phyloP scores from a whole-genome alignment of 2,329 filamentous ascomycete species.

The Aplosporella prunicola region DNA sequence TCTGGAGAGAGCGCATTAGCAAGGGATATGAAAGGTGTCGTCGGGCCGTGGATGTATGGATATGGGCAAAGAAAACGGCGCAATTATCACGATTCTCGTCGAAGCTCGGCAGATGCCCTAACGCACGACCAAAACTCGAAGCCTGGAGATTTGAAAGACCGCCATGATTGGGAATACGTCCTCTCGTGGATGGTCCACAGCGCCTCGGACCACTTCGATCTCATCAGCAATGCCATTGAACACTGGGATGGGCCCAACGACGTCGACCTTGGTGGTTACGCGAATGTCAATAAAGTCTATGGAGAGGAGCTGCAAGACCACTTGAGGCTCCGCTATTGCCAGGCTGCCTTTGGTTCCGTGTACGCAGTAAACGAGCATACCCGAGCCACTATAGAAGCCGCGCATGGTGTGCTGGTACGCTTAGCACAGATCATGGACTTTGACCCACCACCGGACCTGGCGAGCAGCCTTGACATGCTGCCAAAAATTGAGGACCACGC shows the following conservation, averaged over 20 bases:
- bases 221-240: constrained; percentile 54
- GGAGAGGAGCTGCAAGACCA: constrained; percentile 48
- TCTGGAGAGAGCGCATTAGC: constrained; percentile 32
- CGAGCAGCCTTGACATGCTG: constrained; percentile 31
- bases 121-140: constrained; percentile 15
- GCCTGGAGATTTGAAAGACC: not conserved
- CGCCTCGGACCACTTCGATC: constrained; percentile 50
- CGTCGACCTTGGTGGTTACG: constrained; percentile 55
- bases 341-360: constrained; percentile 56
- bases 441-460: constrained; percentile 44
- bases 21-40: constrained; percentile 56
- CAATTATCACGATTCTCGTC: constrained; percentile 28
- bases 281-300: constrained; percentile 38
- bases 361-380: constrained; percentile 57
- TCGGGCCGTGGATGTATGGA: constrained; percentile 67
- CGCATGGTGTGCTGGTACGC: constrained; percentile 52
- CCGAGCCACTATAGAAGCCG: constrained; percentile 48
- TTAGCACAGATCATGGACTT: constrained; percentile 52
- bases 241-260: constrained; percentile 68
- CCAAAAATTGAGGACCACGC: constrained; percentile 33
- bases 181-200: constrained; percentile 57
- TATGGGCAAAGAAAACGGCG: constrained; percentile 48
- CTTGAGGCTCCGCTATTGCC: constrained; percentile 56
- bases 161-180: constrained; percentile 57
- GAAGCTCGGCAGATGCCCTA: not conserved